A percentile compares a stretch with the other conserved stretches of the same genome.
phyloP scores from a whole-genome alignment of 257 asterid genomes.

The Solanum corneliomulleri region DNA sequence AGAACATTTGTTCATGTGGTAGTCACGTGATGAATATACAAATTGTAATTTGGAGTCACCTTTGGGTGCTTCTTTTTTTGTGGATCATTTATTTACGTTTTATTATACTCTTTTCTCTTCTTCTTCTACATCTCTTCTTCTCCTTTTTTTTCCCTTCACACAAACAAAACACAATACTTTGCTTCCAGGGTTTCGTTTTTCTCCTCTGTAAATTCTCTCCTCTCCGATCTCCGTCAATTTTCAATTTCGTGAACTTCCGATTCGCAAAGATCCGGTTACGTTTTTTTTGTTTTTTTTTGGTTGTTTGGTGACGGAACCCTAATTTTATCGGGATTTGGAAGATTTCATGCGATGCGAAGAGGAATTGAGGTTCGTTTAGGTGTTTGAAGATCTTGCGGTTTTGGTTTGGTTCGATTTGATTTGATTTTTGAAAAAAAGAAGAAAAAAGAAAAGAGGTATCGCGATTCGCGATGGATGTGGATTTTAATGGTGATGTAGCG shows the following conservation, averaged over 20 bases:
- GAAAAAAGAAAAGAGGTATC: not conserved
- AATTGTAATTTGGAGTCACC: not conserved
- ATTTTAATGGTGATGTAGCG: conserved; percentile 72
- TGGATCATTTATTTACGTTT: not conserved
- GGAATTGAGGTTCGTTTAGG: not conserved
- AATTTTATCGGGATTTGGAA: not conserved
- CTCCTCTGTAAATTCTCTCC: conserved; percentile 1
- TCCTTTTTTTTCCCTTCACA: not conserved
- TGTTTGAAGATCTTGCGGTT: conserved; percentile 12
- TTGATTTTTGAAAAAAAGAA: not conserved
- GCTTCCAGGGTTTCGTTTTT: conserved; percentile 8
- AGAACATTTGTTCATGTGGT: not conserved
- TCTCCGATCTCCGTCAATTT: not conserved
- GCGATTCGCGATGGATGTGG: conserved; percentile 49
- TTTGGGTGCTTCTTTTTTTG: not conserved
- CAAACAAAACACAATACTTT: not conserved
- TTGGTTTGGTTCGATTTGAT: conserved; percentile 11
- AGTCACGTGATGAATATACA: conserved; percentile 9
- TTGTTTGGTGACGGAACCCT: not conserved
- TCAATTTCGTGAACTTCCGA: not conserved
- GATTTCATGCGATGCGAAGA: not conserved
- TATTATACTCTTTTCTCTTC: not conserved
- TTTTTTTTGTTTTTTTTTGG: not conserved
- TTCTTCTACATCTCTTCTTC: not conserved
- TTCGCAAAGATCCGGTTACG: not conserved